phyloP scores from a whole-genome alignment of 345 rosid genomes.

The Aquilaria sinensis region DNA sequence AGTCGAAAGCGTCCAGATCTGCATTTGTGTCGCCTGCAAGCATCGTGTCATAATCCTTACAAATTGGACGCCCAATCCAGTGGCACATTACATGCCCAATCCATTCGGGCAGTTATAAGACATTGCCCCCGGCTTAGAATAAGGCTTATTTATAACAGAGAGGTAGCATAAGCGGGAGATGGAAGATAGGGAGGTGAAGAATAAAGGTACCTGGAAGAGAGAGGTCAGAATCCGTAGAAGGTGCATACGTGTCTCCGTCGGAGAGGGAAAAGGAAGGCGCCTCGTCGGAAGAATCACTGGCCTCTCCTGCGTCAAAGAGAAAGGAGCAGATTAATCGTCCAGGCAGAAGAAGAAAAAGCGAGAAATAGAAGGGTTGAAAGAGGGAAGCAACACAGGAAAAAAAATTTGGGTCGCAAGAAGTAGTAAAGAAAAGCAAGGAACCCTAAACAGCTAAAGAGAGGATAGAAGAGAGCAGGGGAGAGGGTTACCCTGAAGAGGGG shows the following conservation, averaged over 20 bases:
- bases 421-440: not conserved
- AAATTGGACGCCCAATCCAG: not conserved
- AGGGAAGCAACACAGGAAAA: not conserved
- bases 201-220: not conserved
- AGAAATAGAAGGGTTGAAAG: not conserved
- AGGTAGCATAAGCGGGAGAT: no score
- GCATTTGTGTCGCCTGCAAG: conserved; percentile 18
- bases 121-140: not conserved
- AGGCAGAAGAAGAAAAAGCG: not conserved
- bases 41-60: not conserved
- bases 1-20: conserved; percentile 6
- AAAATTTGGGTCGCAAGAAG: not conserved
- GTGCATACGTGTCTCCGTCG: conserved; percentile 13
- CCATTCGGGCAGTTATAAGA: not conserved
- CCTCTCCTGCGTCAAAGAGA: conserved; percentile 13
- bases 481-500: not conserved
- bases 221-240: conserved; percentile 26
- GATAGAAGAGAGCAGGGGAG: not conserved
- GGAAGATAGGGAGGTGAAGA: not conserved
- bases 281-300: conserved; percentile 13
- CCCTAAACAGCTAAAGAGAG: not conserved
- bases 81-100: not conserved
- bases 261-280: conserved; percentile 5
- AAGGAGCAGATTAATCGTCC: not conserved
- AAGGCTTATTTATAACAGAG: not conserved